These are phyloP conservation scores for Elsinoe ampelina DNA, from an alignment of 2,329 filamentous ascomycete species.

Conservation along the genomic window DNA sequence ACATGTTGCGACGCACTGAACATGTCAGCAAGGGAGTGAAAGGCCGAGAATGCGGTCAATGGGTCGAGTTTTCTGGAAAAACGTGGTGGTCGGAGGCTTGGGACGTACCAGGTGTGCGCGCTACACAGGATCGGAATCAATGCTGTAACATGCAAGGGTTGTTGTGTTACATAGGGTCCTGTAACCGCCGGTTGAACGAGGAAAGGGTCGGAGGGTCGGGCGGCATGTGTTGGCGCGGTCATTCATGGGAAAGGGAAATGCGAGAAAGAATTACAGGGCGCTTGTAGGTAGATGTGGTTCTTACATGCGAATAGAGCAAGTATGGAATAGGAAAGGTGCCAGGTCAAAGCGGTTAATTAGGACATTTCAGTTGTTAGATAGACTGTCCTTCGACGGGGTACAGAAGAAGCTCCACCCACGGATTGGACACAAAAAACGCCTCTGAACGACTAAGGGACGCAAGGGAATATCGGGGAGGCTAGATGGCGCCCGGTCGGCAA, in stretches of 20 bases:
- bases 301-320: slow-evolving; percentile 9
- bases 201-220: not conserved
- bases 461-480: slow-evolving; percentile 8
- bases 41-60: slow-evolving; percentile 16
- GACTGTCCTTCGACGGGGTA: not conserved
- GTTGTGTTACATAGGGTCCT: not conserved
- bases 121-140: slow-evolving; percentile 18
- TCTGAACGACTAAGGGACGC: slow-evolving; percentile 4
- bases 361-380: slow-evolving; percentile 22
- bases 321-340: slow-evolving; percentile 18
- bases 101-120: slow-evolving; percentile 28
- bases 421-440: not conserved
- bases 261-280: slow-evolving; percentile 20
- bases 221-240: slow-evolving; percentile 2
- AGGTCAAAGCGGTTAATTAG: slow-evolving; percentile 23
- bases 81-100: slow-evolving; percentile 13
- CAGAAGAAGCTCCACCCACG: not conserved
- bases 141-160: slow-evolving; percentile 7
- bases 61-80: slow-evolving; percentile 11
- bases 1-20: slow-evolving; percentile 31
- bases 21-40: slow-evolving; percentile 15
- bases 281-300: slow-evolving; percentile 17
- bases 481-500: slow-evolving; percentile 6
- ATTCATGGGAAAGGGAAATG: slow-evolving; percentile 12
- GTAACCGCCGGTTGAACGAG: slow-evolving; percentile 7